Base-by-base conservation (phyloP, 345 rosid genomes). In the Hibiscus tridactylites region DNA sequence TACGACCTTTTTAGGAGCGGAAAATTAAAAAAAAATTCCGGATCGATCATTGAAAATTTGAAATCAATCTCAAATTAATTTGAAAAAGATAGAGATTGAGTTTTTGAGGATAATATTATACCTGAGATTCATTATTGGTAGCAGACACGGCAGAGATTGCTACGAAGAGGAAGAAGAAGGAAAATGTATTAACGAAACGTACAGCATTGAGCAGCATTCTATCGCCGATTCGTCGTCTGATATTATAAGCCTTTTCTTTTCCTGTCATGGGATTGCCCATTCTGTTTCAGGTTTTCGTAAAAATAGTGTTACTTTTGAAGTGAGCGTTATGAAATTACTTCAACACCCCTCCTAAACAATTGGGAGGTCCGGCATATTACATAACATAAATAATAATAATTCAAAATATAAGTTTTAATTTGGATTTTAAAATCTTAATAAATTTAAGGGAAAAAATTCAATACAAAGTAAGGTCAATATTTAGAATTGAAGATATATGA, bases 121-220 rank as follows among this genome's bases (percentile, higher is more conserved):
- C 89, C 88, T 75, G 82, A 33, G 83, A 80, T 73, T 77, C 76
- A 39, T 39, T 6, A 35, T 81, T 75, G 80, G 56, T 59, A 81
- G 78, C 71, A 72, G 79, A 80, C 21, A 72, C 78, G 28, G 72
- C 75, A 57, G 72, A 46, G 73, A 62, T 66, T 68, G 61, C 37
- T 6, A 33, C 4, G 68, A 84, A 28, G 83, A 83, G 76, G 79
- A 80, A 39, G 83, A 82, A 73, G 74, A 72, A 37, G 60, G 80
- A 65, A 66, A 87, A 65, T 5, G 83, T 77, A 16, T 74, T 77
- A 9, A 42, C 69, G 5, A 77, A 35, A 47, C 76, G 75, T 4
- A 68, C 42, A 44, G 76, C 69, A 76, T 60, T 70, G 10, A 31
- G 31, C 58, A 50, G 59, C 83, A 78, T 77, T 66, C 73, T 69